A percentile compares a stretch with the other conserved stretches of the same genome.
phyloP scores from a whole-genome alignment of 495 filamentous ascomycete genomes.

The Beverwykella pulmonaria region DNA sequence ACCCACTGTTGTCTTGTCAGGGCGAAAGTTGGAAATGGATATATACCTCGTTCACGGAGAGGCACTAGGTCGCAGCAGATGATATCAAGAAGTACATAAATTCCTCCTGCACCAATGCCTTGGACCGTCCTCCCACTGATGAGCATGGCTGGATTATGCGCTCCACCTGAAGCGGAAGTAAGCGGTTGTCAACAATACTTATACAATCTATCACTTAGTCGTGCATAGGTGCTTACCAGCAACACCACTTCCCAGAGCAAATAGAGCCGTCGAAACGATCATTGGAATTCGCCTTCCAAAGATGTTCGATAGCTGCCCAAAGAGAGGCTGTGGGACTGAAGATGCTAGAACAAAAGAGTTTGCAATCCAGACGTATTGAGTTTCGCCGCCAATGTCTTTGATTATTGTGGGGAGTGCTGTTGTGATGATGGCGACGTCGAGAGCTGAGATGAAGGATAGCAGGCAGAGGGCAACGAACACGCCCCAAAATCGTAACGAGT shows the following conservation, averaged over 20 bases:
- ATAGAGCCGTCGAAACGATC: conserved; percentile 21
- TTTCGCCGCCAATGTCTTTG: conserved; percentile 40
- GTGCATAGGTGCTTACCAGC: too few relatives aligned
- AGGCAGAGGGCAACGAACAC: conserved; percentile 48
- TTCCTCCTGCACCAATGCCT: conserved; percentile 29
- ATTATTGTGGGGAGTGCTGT: conserved; percentile 51
- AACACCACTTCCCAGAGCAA: conserved; percentile 26
- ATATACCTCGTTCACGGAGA: conserved; percentile 46
- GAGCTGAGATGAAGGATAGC: conserved; percentile 44
- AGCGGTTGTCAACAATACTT: too few relatives aligned
- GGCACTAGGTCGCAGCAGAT: conserved; percentile 51
- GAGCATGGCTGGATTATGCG: conserved; percentile 19
- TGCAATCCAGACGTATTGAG: conserved; percentile 50
- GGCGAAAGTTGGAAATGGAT: too few relatives aligned
- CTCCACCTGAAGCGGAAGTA: too few relatives aligned
- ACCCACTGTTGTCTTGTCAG: too few relatives aligned
- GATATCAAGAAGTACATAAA: conserved; percentile 42
- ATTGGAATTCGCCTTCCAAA: conserved; percentile 29
- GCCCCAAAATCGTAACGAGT: conserved; percentile 42
- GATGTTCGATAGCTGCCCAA: conserved; percentile 30
- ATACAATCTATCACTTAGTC: too few relatives aligned
- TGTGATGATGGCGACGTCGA: conserved; percentile 50
- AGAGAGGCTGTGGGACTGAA: conserved; percentile 30
- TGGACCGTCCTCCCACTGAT: conserved; percentile 33
- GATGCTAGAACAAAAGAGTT: conserved; percentile 49